Conservation (phyloP, 192 early-diverging fungal genomes). For the Umbelopsis isabellina region DNA sequence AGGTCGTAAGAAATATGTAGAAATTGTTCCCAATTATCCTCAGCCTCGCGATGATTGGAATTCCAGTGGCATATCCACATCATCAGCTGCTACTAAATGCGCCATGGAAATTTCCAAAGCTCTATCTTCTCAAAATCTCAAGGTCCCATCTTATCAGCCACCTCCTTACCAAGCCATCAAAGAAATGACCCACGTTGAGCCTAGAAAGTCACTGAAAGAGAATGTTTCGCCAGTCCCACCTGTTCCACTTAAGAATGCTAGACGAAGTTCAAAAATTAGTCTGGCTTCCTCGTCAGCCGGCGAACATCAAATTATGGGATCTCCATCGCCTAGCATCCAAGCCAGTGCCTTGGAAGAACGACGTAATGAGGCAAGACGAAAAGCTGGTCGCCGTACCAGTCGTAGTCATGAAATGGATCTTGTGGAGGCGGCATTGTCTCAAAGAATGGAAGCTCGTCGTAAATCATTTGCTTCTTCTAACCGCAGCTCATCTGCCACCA, state of each 20-base stretch:
- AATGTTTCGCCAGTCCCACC: not conserved
- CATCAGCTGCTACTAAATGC: conserved; percentile 6
- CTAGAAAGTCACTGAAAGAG: conserved; percentile 24
- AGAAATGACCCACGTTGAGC: conserved; percentile 25
- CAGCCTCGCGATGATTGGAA: conserved; percentile 20
- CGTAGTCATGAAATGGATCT: conserved; percentile 30
- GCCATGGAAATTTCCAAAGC: conserved; percentile 21
- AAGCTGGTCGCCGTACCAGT: conserved; percentile 1
- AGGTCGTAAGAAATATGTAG: conserved; percentile 25
- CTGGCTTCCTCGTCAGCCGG: not conserved
- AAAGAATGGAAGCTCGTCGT: conserved; percentile 29
- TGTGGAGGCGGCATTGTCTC: conserved; percentile 34
- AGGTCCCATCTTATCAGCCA: conserved; percentile 12
- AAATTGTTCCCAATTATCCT: conserved; percentile 28
- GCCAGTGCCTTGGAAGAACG: not conserved
- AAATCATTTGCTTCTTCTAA: conserved; percentile 20
- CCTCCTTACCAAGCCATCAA: conserved; percentile 28
- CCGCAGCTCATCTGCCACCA: conserved; percentile 4
- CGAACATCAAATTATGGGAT: not conserved
- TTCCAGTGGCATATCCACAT: not conserved
- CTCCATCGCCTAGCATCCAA: not conserved
- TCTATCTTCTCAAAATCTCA: not conserved
- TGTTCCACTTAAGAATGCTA: conserved; percentile 2
- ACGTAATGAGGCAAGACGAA: conserved; percentile 11
- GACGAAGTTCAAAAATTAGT: not conserved